These are phyloP conservation scores for Helicostylum pulchrum DNA, from an alignment of 192 early-diverging fungal genomes.

Conservation along the genomic window DNA sequence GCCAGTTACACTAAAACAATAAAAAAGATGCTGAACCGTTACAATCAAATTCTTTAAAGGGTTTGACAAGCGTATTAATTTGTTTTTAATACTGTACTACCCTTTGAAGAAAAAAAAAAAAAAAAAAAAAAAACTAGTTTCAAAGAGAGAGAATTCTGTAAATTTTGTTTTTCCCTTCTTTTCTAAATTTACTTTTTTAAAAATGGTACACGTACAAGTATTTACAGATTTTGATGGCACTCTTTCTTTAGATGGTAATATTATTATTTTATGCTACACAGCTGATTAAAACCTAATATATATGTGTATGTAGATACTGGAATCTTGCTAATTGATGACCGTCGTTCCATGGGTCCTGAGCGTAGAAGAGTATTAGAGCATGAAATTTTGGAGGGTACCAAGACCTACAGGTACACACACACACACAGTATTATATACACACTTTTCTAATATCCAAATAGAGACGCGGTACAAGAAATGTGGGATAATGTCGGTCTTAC, in stretches of 20 bases:
- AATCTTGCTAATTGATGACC: slow-evolving; percentile 47
- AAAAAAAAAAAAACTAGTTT: not conserved
- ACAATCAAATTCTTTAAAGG: too few relatives aligned
- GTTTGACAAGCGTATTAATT: too few relatives aligned
- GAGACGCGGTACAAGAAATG: slow-evolving; percentile 36
- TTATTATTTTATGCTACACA: not conserved
- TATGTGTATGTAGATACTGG: slow-evolving; percentile 40
- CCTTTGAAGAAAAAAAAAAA: too few relatives aligned
- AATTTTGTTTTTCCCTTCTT: not conserved
- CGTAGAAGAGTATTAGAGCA: slow-evolving; percentile 40
- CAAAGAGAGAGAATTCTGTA: not conserved
- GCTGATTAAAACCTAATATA: not conserved
- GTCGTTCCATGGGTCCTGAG: slow-evolving; percentile 36
- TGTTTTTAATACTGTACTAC: too few relatives aligned
- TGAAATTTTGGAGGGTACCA: slow-evolving; percentile 37
- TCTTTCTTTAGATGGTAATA: slow-evolving; percentile 41
- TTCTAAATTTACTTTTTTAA: not conserved
- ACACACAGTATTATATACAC: not conserved
- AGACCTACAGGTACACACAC: slow-evolving; percentile 41
- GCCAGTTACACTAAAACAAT: too few relatives aligned
- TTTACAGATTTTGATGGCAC: slow-evolving; percentile 58
- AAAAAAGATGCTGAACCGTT: too few relatives aligned
- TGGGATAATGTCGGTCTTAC: slow-evolving; percentile 36
- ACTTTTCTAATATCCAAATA: not conserved
- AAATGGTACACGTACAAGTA: slow-evolving; percentile 41